Percentiles rank a stretch among this genome's conserved stretches.
Conservation (phyloP, 306 rosid genomes). For the Begonia loranthoides region DNA sequence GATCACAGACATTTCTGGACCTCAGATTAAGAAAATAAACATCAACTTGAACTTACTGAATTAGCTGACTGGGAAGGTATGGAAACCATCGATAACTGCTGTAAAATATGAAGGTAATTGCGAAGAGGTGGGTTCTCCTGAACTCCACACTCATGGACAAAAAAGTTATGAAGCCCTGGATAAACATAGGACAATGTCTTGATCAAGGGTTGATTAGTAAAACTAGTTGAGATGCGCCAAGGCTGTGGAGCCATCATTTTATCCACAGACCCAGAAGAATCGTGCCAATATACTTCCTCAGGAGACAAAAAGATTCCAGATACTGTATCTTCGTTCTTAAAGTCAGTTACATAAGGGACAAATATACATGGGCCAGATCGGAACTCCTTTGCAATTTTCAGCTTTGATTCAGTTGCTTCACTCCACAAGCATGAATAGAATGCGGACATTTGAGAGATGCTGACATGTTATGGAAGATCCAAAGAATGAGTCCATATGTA, state of each 20-base stretch:
- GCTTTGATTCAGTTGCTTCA: conserved; percentile 55
- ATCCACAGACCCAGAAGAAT: conserved; percentile 52
- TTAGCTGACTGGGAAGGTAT: conserved; percentile 69
- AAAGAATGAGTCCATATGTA: conserved; percentile 4
- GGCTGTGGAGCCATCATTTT: conserved; percentile 26
- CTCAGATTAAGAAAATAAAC: conserved; percentile 10
- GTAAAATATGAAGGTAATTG: conserved; percentile 66
- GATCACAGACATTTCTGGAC: conserved; percentile 13
- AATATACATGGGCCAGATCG: conserved; percentile 61
- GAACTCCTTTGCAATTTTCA: conserved; percentile 41
- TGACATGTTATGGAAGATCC: conserved; percentile 17
- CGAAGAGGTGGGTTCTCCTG: conserved; percentile 56
- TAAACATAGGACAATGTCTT: conserved; percentile 49
- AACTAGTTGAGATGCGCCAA: conserved; percentile 18
- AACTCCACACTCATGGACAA: conserved; percentile 53
- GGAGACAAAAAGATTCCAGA: conserved; percentile 54
- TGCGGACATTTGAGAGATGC: conserved; percentile 68
- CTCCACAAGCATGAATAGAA: conserved; percentile 67
- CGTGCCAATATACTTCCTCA: conserved; percentile 62
- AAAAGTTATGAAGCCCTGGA: conserved; percentile 69
- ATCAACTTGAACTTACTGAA: conserved; percentile 35
- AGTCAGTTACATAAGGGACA: conserved; percentile 41
- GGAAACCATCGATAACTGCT: conserved; percentile 48
- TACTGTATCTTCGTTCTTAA: conserved; percentile 37
- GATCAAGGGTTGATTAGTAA: conserved; percentile 23